phyloP scores from a whole-genome alignment of 345 rosid species.

The Aquilaria sinensis region DNA sequence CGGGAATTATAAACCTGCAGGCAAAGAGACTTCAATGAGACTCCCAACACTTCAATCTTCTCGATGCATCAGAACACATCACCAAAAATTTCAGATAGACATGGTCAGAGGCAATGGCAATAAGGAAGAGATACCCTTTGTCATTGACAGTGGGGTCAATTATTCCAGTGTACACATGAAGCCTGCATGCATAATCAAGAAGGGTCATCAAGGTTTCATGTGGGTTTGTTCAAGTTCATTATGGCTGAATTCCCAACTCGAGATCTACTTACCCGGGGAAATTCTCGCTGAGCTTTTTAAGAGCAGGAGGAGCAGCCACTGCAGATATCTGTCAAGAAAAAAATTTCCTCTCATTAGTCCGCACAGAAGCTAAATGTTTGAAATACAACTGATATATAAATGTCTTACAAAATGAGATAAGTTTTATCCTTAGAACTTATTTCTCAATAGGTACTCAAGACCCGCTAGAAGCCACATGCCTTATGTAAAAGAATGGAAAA shows the following conservation, averaged over 20 bases:
- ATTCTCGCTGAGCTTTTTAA: slow-evolving; percentile 85
- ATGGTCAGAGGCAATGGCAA: not conserved
- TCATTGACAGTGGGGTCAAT: slow-evolving; percentile 82
- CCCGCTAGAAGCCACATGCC: too few relatives aligned
- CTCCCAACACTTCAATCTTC: not conserved
- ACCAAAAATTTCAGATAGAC: too few relatives aligned
- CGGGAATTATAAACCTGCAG: slow-evolving; percentile 84
- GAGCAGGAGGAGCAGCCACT: slow-evolving; percentile 89
- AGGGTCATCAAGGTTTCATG: not conserved
- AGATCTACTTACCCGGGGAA: slow-evolving; percentile 68
- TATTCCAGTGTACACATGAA: slow-evolving; percentile 88
- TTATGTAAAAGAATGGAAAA: too few relatives aligned
- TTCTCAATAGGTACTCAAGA: too few relatives aligned
- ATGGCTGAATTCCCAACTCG: not conserved
- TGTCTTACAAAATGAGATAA: too few relatives aligned
- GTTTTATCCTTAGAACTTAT: too few relatives aligned
- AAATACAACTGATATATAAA: too few relatives aligned
- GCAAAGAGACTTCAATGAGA: not conserved
- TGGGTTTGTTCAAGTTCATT: not conserved
- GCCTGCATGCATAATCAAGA: slow-evolving; percentile 37
- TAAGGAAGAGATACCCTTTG: slow-evolving; percentile 50
- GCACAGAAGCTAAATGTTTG: not conserved
- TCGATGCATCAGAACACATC: too few relatives aligned
- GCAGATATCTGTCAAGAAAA: slow-evolving; percentile 67
- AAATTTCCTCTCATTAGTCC: slow-evolving; percentile 7